Evolutionary conservation across 768 basidiomycete species (phyloP).

Genomic region (Boletus rubropictus): DNA sequence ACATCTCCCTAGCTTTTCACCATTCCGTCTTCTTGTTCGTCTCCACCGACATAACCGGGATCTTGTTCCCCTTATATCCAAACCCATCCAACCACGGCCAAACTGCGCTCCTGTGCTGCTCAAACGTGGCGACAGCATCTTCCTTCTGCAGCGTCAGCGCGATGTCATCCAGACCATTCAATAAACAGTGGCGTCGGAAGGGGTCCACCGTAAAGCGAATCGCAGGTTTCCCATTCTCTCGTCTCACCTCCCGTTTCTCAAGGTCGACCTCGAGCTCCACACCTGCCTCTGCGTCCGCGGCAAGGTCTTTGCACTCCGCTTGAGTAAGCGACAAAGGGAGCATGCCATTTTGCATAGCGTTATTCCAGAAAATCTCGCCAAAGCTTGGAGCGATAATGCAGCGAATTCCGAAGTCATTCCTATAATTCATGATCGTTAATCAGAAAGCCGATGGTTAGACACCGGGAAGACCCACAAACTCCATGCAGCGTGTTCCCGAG

Average conservation of each 20-base stretch:
- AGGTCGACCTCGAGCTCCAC: slow-evolving; percentile 80
- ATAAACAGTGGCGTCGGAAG: slow-evolving; percentile 88
- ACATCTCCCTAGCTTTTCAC: slow-evolving; percentile 34
- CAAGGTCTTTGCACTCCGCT: slow-evolving; percentile 64
- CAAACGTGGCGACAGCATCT: slow-evolving; percentile 69
- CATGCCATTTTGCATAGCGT: slow-evolving; percentile 93
- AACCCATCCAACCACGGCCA: slow-evolving; percentile 99
- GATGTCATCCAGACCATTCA: slow-evolving; percentile 97
- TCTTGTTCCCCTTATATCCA: slow-evolving; percentile 77
- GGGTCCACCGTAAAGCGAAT: slow-evolving; percentile 79
- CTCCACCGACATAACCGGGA: slow-evolving; percentile 46
- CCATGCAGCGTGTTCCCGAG: slow-evolving; percentile 89
- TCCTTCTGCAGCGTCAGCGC: slow-evolving; percentile 85
- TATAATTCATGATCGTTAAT: slow-evolving; percentile 22
- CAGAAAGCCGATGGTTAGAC: neutral
- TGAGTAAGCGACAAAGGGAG: slow-evolving; percentile 70
- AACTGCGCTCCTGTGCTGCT: slow-evolving; percentile 62
- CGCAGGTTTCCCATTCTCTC: slow-evolving; percentile 63
- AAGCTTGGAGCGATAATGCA: slow-evolving; percentile 86
- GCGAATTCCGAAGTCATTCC: slow-evolving; percentile 86
- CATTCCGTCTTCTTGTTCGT: slow-evolving; percentile 60
- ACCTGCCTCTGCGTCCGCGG: slow-evolving; percentile 70
- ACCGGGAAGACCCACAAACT: slow-evolving; percentile 51
- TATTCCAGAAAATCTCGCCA: slow-evolving; percentile 86
- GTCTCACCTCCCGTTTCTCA: slow-evolving; percentile 72